Percentiles rank a stretch among this genome's conserved stretches.
These are phyloP conservation scores for Eremomyces bilateralis DNA, from an alignment of 495 filamentous ascomycete species.

Conservation along the genomic window DNA sequence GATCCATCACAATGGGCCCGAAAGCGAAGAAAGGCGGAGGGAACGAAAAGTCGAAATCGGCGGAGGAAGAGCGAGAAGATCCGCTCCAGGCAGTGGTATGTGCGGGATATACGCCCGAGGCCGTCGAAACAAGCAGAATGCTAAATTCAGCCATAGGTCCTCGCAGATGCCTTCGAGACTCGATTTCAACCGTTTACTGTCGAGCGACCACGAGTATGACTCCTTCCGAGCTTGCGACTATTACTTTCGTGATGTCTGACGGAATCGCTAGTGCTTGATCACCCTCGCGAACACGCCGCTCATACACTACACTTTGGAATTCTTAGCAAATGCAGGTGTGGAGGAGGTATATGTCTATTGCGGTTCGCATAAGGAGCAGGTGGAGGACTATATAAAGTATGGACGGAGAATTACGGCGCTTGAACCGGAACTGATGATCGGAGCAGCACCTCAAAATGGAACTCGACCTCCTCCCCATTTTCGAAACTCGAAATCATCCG, in stretches of 20 bases:
- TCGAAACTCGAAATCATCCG: slow-evolving; percentile 63
- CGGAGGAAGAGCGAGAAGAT: slow-evolving; percentile 53
- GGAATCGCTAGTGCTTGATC: slow-evolving; percentile 55
- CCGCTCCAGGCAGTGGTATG: slow-evolving; percentile 75
- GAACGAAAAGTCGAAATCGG: slow-evolving; percentile 36
- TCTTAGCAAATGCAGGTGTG: slow-evolving; percentile 80
- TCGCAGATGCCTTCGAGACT: slow-evolving; percentile 87
- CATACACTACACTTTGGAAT: slow-evolving; percentile 95
- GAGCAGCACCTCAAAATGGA: background rate
- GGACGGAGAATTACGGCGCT: too few species aligned
- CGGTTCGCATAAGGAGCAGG: slow-evolving; percentile 67
- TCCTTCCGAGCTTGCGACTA: background rate
- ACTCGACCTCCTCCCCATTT: slow-evolving; percentile 53
- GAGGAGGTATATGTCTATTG: slow-evolving; percentile 84
- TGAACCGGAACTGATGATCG: background rate
- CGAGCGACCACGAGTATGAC: slow-evolving; percentile 59
- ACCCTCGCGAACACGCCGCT: slow-evolving; percentile 83
- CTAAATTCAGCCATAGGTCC: slow-evolving; percentile 17
- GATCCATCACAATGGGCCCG: slow-evolving; percentile 22
- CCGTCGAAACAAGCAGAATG: background rate
- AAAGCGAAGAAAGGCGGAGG: slow-evolving; percentile 36
- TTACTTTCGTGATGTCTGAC: slow-evolving; percentile 4
- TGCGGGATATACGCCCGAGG: slow-evolving; percentile 6
- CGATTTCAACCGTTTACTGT: slow-evolving; percentile 76
- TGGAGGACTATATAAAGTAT: slow-evolving; percentile 66